phyloP scores from a whole-genome alignment of 2,329 filamentous ascomycete genomes.

The Xylaria sp. region DNA sequence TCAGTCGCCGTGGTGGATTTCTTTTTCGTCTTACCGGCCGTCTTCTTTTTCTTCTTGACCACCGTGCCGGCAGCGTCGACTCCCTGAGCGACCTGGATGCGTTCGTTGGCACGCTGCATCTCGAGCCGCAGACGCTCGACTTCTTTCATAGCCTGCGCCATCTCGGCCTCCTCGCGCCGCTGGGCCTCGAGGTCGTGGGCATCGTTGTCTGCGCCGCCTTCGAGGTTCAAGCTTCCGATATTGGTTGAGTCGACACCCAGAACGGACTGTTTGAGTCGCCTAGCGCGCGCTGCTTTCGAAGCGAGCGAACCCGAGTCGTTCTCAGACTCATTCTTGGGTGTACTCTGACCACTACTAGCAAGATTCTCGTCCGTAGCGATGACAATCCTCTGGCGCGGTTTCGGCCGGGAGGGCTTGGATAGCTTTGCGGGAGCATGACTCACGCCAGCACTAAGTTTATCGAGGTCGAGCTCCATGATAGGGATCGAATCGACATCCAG shows the following conservation, averaged over 20 bases:
- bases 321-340: constrained; percentile 65
- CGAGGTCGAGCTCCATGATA: constrained; percentile 90
- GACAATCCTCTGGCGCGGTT: constrained; percentile 69
- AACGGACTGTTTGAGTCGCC: constrained; percentile 69
- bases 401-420: constrained; percentile 48
- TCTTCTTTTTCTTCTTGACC: constrained; percentile 75
- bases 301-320: constrained; percentile 58
- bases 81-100: constrained; percentile 76
- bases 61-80: constrained; percentile 72
- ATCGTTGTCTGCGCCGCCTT: constrained; percentile 56
- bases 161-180: constrained; percentile 84
- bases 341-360: constrained; percentile 60
- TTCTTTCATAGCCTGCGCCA: constrained; percentile 87
- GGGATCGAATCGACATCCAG: constrained; percentile 95
- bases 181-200: constrained; percentile 71
- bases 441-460: constrained; percentile 57
- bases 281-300: constrained; percentile 58
- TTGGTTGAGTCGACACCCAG: constrained; percentile 89
- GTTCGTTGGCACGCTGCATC: constrained; percentile 85
- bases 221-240: constrained; percentile 77
- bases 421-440: constrained; percentile 47
- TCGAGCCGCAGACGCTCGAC: constrained; percentile 87
- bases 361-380: constrained; percentile 80
- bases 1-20: constrained; percentile 47
- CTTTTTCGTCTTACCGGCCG: constrained; percentile 65